Evolutionary conservation across 805 yeast species (phyloP), one percentile per base, ranked within the genome.

Genomic region (Danielozyma ontarioensis): DNA sequence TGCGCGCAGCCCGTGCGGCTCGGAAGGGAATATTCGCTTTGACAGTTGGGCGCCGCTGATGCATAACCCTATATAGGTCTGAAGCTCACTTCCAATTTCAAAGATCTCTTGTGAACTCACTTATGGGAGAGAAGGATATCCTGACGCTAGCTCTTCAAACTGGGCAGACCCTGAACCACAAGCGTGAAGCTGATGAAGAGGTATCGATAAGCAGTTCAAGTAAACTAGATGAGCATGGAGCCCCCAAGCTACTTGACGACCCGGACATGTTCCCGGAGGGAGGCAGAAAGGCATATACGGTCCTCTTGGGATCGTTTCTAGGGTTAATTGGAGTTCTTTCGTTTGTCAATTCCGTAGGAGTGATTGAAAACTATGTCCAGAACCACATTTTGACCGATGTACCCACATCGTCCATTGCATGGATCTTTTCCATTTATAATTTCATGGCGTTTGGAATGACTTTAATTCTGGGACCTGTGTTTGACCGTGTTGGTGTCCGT

Each of bases 391-490:
- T 55, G 10, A 31, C 39, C 6, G 37, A 37, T 21, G 33, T 38
- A 4, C 31, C 42, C 1, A 32, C 42, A 2, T 41, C 57, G 6
- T 40, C 46, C 2, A 42, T 54, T 4, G 58, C 53, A 4, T 56
- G 60, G 62, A 51, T 56, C 6, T 56, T 55, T 39, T 50, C 58
- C 8, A 31, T 51, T 25, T 50, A 49, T 37, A 48, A 50, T 24
- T 55, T 55, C 33, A 28, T 46, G 27, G 47, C 45, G 17, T 56
- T 55, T 37, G 59, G 56, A 1, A 35, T 41, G 31, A 39, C 51
- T 4, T 34, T 56, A 26, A 28, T 55, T 3, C 37, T 45, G 29
- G 59, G 58, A 3, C 59, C 61, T 4, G 29, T 55, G 3, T 54
- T 56, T 34, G 60, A 54, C 33, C 36, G 45, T 23, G 32, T 54